Evolutionary conservation across 2,329 filamentous ascomycete genomes (phyloP).

Genomic region (Microthyrium microscopicum): DNA sequence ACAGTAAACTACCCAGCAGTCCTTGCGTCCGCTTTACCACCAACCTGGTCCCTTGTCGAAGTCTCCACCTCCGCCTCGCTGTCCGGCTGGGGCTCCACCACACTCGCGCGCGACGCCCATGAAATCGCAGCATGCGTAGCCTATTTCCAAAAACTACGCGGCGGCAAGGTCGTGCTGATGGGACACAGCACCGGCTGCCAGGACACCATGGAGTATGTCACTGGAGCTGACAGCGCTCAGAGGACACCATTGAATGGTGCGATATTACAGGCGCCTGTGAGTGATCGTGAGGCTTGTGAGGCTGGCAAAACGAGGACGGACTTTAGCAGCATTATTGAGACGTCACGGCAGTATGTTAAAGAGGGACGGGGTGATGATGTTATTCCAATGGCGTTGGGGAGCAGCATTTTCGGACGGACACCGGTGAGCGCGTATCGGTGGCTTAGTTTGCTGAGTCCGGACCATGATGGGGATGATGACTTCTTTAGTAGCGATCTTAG

Average conservation of each 20-base stretch:
- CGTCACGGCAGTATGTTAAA: slow-evolving; percentile 38
- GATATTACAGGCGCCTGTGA: slow-evolving; percentile 66
- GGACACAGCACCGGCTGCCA: slow-evolving; percentile 55
- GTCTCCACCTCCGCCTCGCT: slow-evolving; percentile 36
- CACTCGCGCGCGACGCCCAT: slow-evolving; percentile 35
- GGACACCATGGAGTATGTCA: slow-evolving; percentile 47
- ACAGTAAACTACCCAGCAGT: slow-evolving; percentile 41
- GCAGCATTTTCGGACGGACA: slow-evolving; percentile 16
- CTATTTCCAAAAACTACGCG: slow-evolving; percentile 26
- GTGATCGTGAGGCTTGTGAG: slow-evolving; percentile 51
- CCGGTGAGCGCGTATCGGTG: slow-evolving; percentile 39
- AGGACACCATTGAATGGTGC: slow-evolving; percentile 50
- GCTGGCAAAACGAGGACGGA: slow-evolving; percentile 27
- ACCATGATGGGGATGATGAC: slow-evolving; percentile 68
- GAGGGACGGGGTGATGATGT: slow-evolving; percentile 38
- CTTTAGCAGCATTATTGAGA: slow-evolving; percentile 23
- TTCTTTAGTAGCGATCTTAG: slow-evolving; percentile 71
- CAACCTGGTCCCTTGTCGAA: slow-evolving; percentile 36
- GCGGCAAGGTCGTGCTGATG: slow-evolving; percentile 46
- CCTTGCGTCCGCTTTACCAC: slow-evolving; percentile 31
- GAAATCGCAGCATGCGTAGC: slow-evolving; percentile 35
- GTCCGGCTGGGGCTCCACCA: slow-evolving; percentile 36
- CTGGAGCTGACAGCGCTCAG: slow-evolving; percentile 9
- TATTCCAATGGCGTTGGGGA: slow-evolving; percentile 27
- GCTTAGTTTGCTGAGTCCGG: slow-evolving; percentile 39